Base-by-base conservation (phyloP, 352 stramenopile genomes). In the Pilasporangium apinafurcum region DNA sequence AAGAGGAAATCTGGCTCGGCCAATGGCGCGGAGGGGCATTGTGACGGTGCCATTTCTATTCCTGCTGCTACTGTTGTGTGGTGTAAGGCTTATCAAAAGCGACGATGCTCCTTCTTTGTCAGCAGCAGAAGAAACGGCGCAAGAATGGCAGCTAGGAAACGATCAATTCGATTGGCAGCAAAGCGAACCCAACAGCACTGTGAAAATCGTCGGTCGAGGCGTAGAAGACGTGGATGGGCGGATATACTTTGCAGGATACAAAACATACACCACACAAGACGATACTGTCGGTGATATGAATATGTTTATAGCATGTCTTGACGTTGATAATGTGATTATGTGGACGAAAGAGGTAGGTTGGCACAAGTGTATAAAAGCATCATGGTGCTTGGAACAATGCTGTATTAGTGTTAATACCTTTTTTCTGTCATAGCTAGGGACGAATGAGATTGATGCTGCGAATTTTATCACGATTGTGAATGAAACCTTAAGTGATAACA, bases 171-270 rank as follows among this genome's bases (percentile, higher is more conserved):
- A 85, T 48, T 87, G 75, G 75, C 46, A 71, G 31, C 69, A 79
- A 35, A 13, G n/a, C 2, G 62, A 75, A 20, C 0, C 54, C 8
- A 45, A 53, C 22, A 59, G 46, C 4, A 49, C 62, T 31, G 58
- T 85, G n/a, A 48, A 40, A 2, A 69, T 87, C 21, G 29, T 52
- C 0, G 70, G 66, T 8, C 45, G 44, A 17, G 72, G 75, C 16
- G 56, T 54, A 4, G 37, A 57, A 8, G 72, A 87, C 34, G 21
- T 5, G 0, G 49, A 32, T 6, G 72, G 72, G 2, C 75, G 75
- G 9, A 34, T 84, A n/a, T 87, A 84, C 51, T 82, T 85, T 28
- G 67, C 60, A 9, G 75, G 75, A 28, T 67, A 56, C 18, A 82
- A 78, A 43, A 74, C 45, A 1, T 62, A 69, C 26, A 18, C 29